Evolutionary conservation across 2,329 filamentous ascomycete genomes (phyloP).

Genomic region (Plenodomus tracheiphilus): DNA sequence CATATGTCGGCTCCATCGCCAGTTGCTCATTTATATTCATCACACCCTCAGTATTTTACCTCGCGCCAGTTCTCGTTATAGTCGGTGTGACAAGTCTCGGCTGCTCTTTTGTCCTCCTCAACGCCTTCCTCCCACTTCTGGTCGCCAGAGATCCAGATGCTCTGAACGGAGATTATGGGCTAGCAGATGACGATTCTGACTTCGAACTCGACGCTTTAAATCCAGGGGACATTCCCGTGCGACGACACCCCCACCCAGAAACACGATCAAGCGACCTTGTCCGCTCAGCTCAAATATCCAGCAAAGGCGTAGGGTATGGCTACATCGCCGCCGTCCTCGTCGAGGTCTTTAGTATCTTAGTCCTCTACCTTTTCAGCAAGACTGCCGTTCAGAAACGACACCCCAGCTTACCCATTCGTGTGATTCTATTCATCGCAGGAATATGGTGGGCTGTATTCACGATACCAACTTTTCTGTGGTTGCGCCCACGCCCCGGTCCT

Average conservation of each 20-base stretch:
- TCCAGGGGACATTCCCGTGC: constrained; percentile 6
- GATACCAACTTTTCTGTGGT: constrained; percentile 80
- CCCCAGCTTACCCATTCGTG: constrained; percentile 77
- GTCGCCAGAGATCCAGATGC: constrained; percentile 75
- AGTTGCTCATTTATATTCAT: constrained; percentile 84
- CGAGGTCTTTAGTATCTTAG: constrained; percentile 74
- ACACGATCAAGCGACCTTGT: constrained; percentile 67
- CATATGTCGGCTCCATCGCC: constrained; percentile 72
- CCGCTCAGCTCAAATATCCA: constrained; percentile 83
- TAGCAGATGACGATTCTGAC: constrained; percentile 18
- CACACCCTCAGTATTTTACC: constrained; percentile 70
- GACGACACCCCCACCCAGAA: constrained; percentile 13
- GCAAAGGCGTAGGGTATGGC: constrained; percentile 85
- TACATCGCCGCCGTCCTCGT: constrained; percentile 82
- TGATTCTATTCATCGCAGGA: constrained; percentile 81
- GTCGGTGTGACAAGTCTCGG: constrained; percentile 88
- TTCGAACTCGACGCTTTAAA: constrained; percentile 35
- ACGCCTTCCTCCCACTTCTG: constrained; percentile 86
- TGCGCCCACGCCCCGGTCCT: constrained; percentile 83
- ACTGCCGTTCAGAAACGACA: constrained; percentile 59
- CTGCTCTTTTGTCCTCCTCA: constrained; percentile 92
- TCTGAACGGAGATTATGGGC: constrained; percentile 7
- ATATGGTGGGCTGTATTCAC: constrained; percentile 89
- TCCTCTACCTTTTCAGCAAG: constrained; percentile 62
- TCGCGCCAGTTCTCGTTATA: constrained; percentile 80